These are phyloP conservation scores for Suhomyces atakaporum DNA, from an alignment of 1,139 yeast genomes.

Conservation along the genomic window DNA sequence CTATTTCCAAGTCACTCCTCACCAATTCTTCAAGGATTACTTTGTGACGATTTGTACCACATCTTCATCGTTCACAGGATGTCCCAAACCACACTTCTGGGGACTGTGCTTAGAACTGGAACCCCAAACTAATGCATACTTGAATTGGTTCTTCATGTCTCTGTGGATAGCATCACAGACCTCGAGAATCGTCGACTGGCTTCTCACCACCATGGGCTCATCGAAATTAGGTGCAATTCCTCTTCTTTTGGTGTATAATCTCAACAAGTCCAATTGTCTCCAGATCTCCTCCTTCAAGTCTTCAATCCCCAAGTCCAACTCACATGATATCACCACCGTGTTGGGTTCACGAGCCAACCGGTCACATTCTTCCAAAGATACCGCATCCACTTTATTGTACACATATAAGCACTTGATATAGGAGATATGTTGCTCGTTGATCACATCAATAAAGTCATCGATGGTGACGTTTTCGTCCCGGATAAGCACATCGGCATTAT, in stretches of 20 bases:
- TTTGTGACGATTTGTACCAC: constrained; percentile 90
- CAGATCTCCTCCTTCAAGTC: constrained; percentile 92
- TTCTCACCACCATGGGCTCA: constrained; percentile 91
- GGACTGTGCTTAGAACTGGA: constrained; percentile 94
- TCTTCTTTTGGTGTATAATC: constrained; percentile 82
- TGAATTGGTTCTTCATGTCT: constrained; percentile 88
- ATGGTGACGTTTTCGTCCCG: constrained; percentile 88
- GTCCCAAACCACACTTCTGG: constrained; percentile 90
- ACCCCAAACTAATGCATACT: constrained; percentile 97
- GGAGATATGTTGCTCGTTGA: constrained; percentile 82
- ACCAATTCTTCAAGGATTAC: constrained; percentile 33
- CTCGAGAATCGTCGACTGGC: constrained; percentile 73
- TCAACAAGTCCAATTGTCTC: constrained; percentile 77
- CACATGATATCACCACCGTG: constrained; percentile 93
- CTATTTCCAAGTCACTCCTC: too few relatives aligned
- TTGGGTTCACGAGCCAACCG: constrained; percentile 88
- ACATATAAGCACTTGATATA: constrained; percentile 92
- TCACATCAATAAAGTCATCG: constrained; percentile 91
- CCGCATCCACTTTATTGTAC: constrained; percentile 94
- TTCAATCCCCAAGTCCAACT: constrained; percentile 78
- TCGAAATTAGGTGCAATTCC: constrained; percentile 78
- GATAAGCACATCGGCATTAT: constrained; percentile 89
- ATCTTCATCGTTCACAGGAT: constrained; percentile 87
- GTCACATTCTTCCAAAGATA: constrained; percentile 91
- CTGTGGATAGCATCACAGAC: constrained; percentile 93